Evolutionary conservation across 2,329 filamentous ascomycete genomes (phyloP).

Genomic region (Colletotrichum godetiae): DNA sequence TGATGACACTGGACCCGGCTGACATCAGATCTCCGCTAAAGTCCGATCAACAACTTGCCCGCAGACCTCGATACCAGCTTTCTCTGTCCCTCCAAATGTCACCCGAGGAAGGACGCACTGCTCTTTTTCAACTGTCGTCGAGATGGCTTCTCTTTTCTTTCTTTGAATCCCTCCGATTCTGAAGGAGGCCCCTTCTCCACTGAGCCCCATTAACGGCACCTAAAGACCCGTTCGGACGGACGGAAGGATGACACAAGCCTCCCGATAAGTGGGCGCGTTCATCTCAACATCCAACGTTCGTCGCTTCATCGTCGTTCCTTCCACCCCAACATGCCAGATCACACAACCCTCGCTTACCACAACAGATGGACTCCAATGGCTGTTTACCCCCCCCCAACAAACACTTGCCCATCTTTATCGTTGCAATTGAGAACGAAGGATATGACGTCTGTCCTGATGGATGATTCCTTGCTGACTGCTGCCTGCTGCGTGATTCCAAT

Average conservation of each 20-base stretch:
- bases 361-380: neutral
- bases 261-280: neutral
- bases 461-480: too few species aligned
- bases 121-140: neutral
- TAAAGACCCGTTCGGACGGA: neutral
- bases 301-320: neutral
- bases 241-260: neutral
- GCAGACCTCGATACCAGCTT: neutral
- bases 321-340: conserved; percentile 29
- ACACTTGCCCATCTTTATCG: neutral
- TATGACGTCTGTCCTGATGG: neutral
- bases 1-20: neutral
- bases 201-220: neutral
- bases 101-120: neutral
- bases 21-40: neutral
- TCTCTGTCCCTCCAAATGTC: neutral
- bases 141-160: neutral
- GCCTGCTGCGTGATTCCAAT: too few species aligned
- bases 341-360: neutral
- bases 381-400: neutral
- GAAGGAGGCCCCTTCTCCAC: neutral
- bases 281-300: neutral
- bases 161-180: neutral
- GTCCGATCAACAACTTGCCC: neutral
- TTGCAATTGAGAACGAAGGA: neutral